Conservation (phyloP, 75 land plant species). For the Larix kaempferi region DNA sequence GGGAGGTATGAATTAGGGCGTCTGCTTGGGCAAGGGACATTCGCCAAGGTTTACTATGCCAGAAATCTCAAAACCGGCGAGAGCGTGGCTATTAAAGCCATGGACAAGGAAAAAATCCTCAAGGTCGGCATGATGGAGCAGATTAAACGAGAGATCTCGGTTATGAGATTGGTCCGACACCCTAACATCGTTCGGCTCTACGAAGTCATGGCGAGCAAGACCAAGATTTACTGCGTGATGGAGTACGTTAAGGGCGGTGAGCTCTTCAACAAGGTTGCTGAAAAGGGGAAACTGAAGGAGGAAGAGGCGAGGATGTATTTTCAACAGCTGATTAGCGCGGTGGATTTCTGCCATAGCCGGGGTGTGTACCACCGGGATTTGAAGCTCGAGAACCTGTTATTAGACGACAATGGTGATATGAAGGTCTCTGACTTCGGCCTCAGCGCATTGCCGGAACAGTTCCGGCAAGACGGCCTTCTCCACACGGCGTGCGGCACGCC, state of each 20-base stretch:
- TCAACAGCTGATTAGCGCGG: slow-evolving; percentile 55
- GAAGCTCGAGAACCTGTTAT: slow-evolving; percentile 53
- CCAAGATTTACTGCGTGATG: slow-evolving; percentile 31
- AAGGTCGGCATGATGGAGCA: slow-evolving; percentile 12
- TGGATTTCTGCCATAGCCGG: slow-evolving; percentile 48
- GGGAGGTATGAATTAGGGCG: slow-evolving; percentile 11
- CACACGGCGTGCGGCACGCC: slow-evolving; percentile 74
- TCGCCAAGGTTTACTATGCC: slow-evolving; percentile 11
- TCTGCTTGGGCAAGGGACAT: slow-evolving; percentile 9
- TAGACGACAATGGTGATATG: slow-evolving; percentile 49
- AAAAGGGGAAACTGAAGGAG: slow-evolving; percentile 22
- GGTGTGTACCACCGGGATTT: slow-evolving; percentile 60
- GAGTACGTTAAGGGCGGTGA: slow-evolving; percentile 28
- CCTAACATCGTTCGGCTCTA: slow-evolving; percentile 40
- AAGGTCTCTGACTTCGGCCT: slow-evolving; percentile 64
- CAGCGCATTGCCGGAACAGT: slow-evolving; percentile 45
- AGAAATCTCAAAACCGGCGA: slow-evolving; percentile 7
- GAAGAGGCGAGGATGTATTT: slow-evolving; percentile 55
- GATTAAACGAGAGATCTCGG: slow-evolving; percentile 44
- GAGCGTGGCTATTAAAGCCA: slow-evolving; percentile 8
- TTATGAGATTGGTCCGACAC: slow-evolving; percentile 36
- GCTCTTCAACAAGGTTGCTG: slow-evolving; percentile 19
- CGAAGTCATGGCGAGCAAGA: slow-evolving; percentile 26
- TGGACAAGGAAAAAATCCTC: slow-evolving; percentile 12
- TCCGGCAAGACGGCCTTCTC: slow-evolving; percentile 51